Conservation (phyloP, 176 grass and related monocot species). For the Oryza rufipogon region DNA sequence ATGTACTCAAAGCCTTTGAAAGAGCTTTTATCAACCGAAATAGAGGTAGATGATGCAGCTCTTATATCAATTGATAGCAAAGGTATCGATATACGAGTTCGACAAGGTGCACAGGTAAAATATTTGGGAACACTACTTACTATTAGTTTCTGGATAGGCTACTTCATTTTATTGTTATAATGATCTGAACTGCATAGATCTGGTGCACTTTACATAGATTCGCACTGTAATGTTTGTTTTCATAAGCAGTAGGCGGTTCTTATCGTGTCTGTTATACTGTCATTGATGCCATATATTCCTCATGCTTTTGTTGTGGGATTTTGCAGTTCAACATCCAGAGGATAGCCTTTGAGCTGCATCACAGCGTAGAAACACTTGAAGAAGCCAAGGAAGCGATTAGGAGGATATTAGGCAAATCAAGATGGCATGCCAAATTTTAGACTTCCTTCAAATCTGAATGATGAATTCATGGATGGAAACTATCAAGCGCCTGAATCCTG, state of each 20-base stretch:
- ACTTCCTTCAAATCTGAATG: not conserved
- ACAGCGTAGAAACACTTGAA: not conserved
- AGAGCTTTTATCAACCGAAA: slow-evolving; percentile 66
- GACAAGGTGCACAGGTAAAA: slow-evolving; percentile 88
- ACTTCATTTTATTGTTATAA: slow-evolving; percentile 18
- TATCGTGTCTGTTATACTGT: not conserved
- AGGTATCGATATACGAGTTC: slow-evolving; percentile 76
- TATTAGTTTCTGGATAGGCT: not conserved
- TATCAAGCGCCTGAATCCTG: not conserved
- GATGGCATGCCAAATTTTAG: not conserved
- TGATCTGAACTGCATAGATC: not conserved
- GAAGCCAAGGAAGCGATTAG: not conserved
- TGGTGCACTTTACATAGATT: not conserved
- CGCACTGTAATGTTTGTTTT: not conserved
- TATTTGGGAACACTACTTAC: not conserved
- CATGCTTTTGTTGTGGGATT: not conserved
- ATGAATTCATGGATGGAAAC: not conserved
- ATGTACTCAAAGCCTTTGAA: slow-evolving; percentile 86
- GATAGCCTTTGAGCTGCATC: not conserved
- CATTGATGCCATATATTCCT: not conserved
- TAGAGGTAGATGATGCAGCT: slow-evolving; percentile 84
- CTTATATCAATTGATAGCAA: slow-evolving; percentile 92
- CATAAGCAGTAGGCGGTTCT: not conserved
- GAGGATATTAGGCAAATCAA: not conserved
- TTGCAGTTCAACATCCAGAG: slow-evolving; percentile 1